phyloP scores from a whole-genome alignment of 148 eudicot species.

The Talinum fruticosum region DNA sequence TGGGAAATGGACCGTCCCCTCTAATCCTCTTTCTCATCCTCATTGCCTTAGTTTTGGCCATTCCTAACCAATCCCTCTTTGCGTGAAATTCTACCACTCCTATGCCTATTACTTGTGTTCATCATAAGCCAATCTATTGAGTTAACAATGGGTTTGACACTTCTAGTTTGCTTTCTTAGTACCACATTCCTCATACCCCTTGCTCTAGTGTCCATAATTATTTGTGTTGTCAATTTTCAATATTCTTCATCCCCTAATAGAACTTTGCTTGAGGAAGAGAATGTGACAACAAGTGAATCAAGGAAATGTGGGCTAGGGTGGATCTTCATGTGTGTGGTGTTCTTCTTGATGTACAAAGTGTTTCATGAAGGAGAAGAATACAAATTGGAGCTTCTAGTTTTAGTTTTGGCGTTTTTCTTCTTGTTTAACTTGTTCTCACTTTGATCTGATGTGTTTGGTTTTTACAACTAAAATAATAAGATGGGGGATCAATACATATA shows the following conservation, averaged over 20 bases:
- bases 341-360: neutral
- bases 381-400: neutral
- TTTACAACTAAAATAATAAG: too few species aligned
- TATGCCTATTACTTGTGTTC: neutral
- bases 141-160: neutral
- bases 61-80: neutral
- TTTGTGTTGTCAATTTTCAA: neutral
- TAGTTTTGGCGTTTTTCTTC: neutral
- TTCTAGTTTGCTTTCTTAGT: neutral
- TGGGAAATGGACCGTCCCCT: slow-evolving; percentile 8
- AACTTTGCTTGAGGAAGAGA: neutral
- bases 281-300: neutral
- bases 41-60: neutral
- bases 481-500: too few species aligned
- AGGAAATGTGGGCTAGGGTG: neutral
- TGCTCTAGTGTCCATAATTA: neutral
- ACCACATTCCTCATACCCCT: neutral
- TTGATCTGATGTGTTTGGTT: neutral
- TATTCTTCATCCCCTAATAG: neutral
- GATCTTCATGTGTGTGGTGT: neutral
- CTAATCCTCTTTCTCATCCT: slow-evolving; percentile 6
- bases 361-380: neutral
- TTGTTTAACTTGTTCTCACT: neutral
- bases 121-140: neutral
- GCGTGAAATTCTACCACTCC: neutral